Conservation (phyloP, 768 basidiomycete species). For the Kwoniella sp. region DNA sequence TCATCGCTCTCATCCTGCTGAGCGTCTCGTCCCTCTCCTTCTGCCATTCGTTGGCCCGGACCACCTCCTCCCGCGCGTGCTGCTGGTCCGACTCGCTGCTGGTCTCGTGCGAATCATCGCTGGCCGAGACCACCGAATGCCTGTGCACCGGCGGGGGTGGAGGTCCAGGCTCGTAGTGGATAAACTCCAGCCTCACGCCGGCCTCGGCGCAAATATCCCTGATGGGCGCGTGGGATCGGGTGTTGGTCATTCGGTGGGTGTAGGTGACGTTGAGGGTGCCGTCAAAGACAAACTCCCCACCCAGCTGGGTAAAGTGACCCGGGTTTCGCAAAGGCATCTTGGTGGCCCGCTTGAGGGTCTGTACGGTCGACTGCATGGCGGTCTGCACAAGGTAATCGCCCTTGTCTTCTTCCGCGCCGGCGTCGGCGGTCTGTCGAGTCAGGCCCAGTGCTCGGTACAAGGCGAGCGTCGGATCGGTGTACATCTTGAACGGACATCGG, state of each 20-base stretch:
- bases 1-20: conserved; percentile 48
- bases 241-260: conserved; percentile 78
- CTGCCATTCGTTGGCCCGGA: conserved; percentile 50
- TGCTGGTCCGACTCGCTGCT: conserved; percentile 3
- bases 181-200: conserved; percentile 51
- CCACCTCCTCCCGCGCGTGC: conserved; percentile 8
- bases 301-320: conserved; percentile 61
- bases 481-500: conserved; percentile 66
- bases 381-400: conserved; percentile 66
- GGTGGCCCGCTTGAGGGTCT: conserved; percentile 57
- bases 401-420: conserved; percentile 53
- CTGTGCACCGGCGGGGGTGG: conserved; percentile 40
- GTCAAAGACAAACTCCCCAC: conserved; percentile 78
- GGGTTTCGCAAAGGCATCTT: conserved; percentile 65
- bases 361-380: conserved; percentile 63
- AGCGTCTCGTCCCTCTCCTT: conserved; percentile 50
- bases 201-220: conserved; percentile 64
- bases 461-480: conserved; percentile 68
- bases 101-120: background rate
- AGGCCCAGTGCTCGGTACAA: conserved; percentile 75
- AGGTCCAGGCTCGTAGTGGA: conserved; percentile 42
- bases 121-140: conserved; percentile 3
- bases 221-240: conserved; percentile 71
- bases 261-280: conserved; percentile 63
- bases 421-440: conserved; percentile 56